Base-by-base conservation (phyloP, 768 basidiomycete genomes). In the Dentipellis sp. region DNA sequence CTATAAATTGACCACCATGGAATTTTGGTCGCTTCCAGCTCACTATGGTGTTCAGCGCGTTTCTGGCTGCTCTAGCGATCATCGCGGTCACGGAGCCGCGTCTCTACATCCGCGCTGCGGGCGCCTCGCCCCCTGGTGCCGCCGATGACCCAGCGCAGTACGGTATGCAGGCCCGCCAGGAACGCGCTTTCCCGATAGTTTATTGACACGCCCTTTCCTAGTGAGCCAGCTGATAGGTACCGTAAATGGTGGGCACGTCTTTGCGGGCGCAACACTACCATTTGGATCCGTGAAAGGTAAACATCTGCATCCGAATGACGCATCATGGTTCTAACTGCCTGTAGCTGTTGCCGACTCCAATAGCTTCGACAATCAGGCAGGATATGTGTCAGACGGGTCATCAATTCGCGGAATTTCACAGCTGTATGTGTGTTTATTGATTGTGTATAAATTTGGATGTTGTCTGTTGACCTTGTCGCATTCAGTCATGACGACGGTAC, bases 141-240 rank as follows among this genome's bases (percentile, higher is more conserved):
- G 42, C 42, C 16, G 42, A n/a, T 17, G 42, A 45, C 7, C 42
- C 42, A 17, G 42, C 42, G 14, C 42, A 45, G 19, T 45, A 45
- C n/a, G 42, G 42, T 45, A 7, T 14, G 42, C 19, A 19, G 29
- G 29, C 29, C 29, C 29, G n/a, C 42, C 42, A 17, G 42, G 19
- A n/a, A 19, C 42, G 16, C n/a, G 8, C 6, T 45, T n/a, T 45
- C 42, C 42, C 6, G 42, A n/a, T 16, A 14, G 9, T 45, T 9
- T 17, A 17, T n/a, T n/a, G 7, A 10, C 42, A 4, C 19, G 7
- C n/a, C 4, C 16, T 3, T 14, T 7, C 16, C 9, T 19, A 45
- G 83, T 84, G 39, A 75, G 80, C 53, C 72, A 80, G 19, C 84
- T 84, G 68, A 80, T 84, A 16, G 84, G 84, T 14, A 83, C 83